Evolutionary conservation across 2,329 filamentous ascomycete genomes (phyloP), one percentile per base, ranked within the genome.

Genomic region (Geoglossum cookeanum): DNA sequence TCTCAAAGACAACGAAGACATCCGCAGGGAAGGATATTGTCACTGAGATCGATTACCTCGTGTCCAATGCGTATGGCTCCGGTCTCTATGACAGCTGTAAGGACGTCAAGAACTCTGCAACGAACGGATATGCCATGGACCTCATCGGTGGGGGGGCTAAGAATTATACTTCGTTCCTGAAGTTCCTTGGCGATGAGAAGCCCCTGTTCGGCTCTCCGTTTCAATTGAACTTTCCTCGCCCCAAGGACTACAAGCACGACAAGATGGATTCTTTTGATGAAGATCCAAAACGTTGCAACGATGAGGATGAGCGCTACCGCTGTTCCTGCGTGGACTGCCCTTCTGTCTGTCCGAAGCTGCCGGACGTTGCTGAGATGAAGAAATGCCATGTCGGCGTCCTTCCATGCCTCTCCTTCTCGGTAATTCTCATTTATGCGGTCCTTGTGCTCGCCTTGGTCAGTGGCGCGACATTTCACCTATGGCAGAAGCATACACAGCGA

Each of bases 11-110:
- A 0, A 78, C 79, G 61, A 76, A 69, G 69, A 72, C 61, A 67
- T 77, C 69, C 57, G 70, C 65, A 30, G 71, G 70, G 11, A 82
- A 83, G 62, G 71, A 72, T 58, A 70, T 88, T n/a, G 89, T 96
- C 13, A 88, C 85, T 1, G 88, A 96, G 71, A 72, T 98, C 27
- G 90, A 96, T 66, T 91, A 96, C 66, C 74, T 97, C 4, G 81
- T 96, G 63, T 87, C 88, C 1, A 77, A 89, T 58, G 76, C 85
- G 56, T 97, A 94, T 68, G 90, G 88, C 48, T 77, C 79, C 7
- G 89, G 86, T 1, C 94, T 98, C 72, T 98, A 90, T 68, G 79
- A 95, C 70, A 98, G 92, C 71, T 98, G 92, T 75, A 97, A 97
- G 71, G 89, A 98, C 68, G 91, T 98, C 71, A 98, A 98, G 68